A percentile compares a stretch with the other conserved stretches of the same genome.
phyloP scores from a whole-genome alignment of 352 stramenopile species.

The Pythium diclinum region DNA sequence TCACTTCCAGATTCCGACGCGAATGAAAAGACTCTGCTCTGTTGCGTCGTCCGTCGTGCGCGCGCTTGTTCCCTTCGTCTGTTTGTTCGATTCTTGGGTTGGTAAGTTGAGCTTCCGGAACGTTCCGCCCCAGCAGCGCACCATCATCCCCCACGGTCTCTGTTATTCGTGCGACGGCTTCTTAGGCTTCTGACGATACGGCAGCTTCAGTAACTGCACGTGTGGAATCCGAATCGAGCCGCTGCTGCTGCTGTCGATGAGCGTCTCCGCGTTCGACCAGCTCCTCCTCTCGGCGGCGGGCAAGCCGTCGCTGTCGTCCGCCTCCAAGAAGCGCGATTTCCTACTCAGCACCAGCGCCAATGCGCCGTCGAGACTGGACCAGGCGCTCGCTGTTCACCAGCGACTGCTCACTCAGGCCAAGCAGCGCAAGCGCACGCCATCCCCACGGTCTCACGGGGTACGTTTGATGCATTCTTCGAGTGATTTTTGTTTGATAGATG shows the following conservation, averaged over 20 bases:
- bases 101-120: conserved; percentile 2
- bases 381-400: conserved; percentile 4
- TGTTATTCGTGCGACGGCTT: background rate
- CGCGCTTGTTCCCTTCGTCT: background rate
- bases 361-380: background rate
- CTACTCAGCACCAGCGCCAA: background rate
- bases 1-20: background rate
- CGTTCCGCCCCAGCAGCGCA: background rate
- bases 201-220: background rate
- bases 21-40: conserved; percentile 1
- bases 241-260: conserved; percentile 5
- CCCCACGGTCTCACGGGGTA: conserved; percentile 11
- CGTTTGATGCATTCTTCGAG: background rate
- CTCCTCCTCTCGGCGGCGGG: conserved; percentile 19
- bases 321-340: conserved; percentile 9
- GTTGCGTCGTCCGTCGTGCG: background rate
- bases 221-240: background rate
- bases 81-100: background rate
- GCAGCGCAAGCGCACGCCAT: background rate
- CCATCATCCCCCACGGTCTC: background rate
- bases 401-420: conserved; percentile 2
- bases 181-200: background rate
- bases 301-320: conserved; percentile 11
- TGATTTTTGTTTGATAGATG: background rate
- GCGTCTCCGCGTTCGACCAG: conserved; percentile 24